Conservation (phyloP, 306 rosid species). For the Corylus americana region DNA sequence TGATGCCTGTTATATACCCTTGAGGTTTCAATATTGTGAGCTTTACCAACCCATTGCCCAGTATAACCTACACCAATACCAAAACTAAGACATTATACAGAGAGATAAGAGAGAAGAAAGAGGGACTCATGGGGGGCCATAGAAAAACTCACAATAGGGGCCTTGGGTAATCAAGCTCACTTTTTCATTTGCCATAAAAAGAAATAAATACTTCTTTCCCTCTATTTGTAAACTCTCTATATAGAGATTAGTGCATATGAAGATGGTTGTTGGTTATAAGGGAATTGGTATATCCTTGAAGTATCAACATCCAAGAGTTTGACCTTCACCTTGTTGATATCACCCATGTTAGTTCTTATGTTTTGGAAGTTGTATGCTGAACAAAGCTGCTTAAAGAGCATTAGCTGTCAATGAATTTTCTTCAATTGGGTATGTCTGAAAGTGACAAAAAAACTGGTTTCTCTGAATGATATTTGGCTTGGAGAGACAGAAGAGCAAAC, state of each 20-base stretch:
- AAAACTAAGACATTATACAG: neutral
- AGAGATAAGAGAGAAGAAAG: neutral
- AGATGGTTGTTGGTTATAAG: no score
- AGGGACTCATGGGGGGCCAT: no score
- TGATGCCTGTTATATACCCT: conserved; percentile 34
- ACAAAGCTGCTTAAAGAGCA: no score
- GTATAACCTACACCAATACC: conserved; percentile 25
- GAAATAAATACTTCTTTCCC: neutral
- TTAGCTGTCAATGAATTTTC: neutral
- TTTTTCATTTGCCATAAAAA: conserved; percentile 35
- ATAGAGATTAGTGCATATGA: neutral
- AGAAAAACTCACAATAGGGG: neutral
- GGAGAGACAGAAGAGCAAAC: neutral
- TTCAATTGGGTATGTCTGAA: neutral
- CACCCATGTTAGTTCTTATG: no score
- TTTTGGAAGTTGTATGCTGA: no score
- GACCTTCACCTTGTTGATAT: no score
- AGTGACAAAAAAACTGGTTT: neutral
- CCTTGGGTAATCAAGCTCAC: conserved; percentile 25
- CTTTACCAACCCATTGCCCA: conserved; percentile 37
- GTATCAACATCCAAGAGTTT: no score
- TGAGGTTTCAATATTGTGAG: conserved; percentile 38
- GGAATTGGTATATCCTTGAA: no score
- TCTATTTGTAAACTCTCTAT: neutral
- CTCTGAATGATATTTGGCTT: neutral